These are phyloP conservation scores for Cicer chorassanicum DNA, from an alignment of 306 rosid species.

Conservation along the genomic window DNA sequence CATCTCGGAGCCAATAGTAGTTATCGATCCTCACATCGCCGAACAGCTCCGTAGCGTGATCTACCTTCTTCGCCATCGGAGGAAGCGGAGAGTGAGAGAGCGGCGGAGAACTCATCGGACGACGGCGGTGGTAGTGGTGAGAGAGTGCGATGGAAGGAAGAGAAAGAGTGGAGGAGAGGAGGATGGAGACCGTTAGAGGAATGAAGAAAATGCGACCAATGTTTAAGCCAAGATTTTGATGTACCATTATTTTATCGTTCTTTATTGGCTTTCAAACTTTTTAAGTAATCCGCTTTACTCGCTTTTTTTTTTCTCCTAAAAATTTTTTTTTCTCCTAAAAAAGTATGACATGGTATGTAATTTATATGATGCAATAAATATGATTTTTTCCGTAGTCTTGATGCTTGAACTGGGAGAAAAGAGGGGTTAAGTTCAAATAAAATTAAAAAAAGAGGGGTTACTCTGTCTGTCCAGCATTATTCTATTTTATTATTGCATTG, in stretches of 20 bases:
- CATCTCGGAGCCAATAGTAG: constrained; percentile 93
- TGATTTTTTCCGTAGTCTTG: no score
- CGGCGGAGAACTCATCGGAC: constrained; percentile 42
- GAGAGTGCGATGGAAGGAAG: constrained; percentile 37
- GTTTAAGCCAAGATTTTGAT: constrained; percentile 30
- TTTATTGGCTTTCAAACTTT: not conserved
- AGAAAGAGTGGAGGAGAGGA: constrained; percentile 41
- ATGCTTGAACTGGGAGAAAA: no score
- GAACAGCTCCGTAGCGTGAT: constrained; percentile 73
- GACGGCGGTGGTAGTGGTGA: constrained; percentile 26
- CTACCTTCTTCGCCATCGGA: constrained; percentile 82
- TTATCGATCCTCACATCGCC: constrained; percentile 79
- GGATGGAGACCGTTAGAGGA: constrained; percentile 41
- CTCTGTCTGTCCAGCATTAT: no score
- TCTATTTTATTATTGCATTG: no score
- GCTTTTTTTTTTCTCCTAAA: no score
- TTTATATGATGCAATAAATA: no score
- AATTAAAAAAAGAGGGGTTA: no score
- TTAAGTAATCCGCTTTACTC: no score
- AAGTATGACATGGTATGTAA: no score
- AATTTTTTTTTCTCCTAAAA: no score
- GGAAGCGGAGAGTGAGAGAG: constrained; percentile 49
- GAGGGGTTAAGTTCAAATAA: no score
- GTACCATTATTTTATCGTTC: constrained; percentile 24
- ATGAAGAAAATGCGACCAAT: constrained; percentile 40